Conservation (phyloP, 1,139 yeast species). For the Candida glucosophila region DNA sequence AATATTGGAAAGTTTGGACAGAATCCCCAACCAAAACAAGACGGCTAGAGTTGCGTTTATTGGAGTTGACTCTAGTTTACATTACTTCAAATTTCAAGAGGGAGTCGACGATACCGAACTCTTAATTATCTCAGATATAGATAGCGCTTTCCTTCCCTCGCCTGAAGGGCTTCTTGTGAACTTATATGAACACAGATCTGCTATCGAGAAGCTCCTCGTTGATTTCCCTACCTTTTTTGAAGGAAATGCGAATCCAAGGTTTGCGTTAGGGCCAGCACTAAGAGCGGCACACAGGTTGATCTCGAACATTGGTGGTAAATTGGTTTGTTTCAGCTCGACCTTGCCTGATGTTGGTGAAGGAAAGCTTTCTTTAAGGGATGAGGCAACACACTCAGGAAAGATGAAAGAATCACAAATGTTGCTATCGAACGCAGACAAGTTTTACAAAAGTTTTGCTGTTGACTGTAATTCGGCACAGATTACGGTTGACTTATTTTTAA, state of each 20-base stretch:
- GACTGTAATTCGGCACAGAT: slow-evolving; percentile 91
- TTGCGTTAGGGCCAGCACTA: slow-evolving; percentile 89
- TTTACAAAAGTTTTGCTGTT: slow-evolving; percentile 91
- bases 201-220: slow-evolving; percentile 66
- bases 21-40: slow-evolving; percentile 78
- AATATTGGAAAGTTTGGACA: slow-evolving; percentile 76
- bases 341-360: slow-evolving; percentile 86
- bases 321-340: slow-evolving; percentile 69
- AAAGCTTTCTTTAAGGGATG: slow-evolving; percentile 72
- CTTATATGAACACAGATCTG: slow-evolving; percentile 59
- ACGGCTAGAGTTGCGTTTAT: slow-evolving; percentile 80
- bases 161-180: slow-evolving; percentile 80
- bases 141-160: slow-evolving; percentile 85
- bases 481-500: slow-evolving; percentile 85
- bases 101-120: slow-evolving; percentile 57
- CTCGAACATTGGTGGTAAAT: slow-evolving; percentile 80
- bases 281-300: slow-evolving; percentile 81
- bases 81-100: slow-evolving; percentile 66
- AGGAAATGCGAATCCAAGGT: slow-evolving; percentile 53
- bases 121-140: slow-evolving; percentile 83
- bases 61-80: slow-evolving; percentile 82
- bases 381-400: slow-evolving; percentile 69
- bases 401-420: slow-evolving; percentile 76
- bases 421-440: slow-evolving; percentile 70
- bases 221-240: slow-evolving; percentile 69